Evolutionary conservation across 108 stramenopile genomes (phyloP), one percentile per base, ranked within the genome.

Genomic region (Asterionellopsis glacialis): DNA sequence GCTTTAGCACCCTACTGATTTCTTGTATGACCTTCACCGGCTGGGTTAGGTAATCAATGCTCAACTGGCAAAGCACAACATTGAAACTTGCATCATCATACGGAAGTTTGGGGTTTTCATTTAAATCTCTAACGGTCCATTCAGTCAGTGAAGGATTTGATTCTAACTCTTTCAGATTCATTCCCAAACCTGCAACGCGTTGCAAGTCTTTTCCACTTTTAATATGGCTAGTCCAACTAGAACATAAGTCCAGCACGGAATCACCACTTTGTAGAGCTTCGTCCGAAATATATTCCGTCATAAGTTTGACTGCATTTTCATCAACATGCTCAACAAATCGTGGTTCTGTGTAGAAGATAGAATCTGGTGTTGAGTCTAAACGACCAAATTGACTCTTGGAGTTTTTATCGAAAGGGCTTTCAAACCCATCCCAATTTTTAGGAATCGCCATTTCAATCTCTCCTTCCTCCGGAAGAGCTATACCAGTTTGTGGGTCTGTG

Each of bases 41-140:
- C 55, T 77, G 64, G 23, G 77, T 87, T 40, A 97, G 63, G 61
- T 97, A 97, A 64, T 97, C 96, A 48, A 97, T 93, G 58, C 84
- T 87, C 28, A 97, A 80, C 48, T 96, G 95, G 55, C 89, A 89
- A 56, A 95, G 67, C 1, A 97, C 86, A 0, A 85, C 78, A 63
- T 94, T 93, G 62, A 97, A 97, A 42, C 67, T 68, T 24, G 63
- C 64, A 57, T 87, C 84, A 16, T 74, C 73, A 57, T 88, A 97
- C 11, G 94, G 94, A 0, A 97, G 74, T 33, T 61, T 77, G 3
- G 93, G 77, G 18, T 91, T 70, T 13, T 53, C 33, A 71, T 91
- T 92, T 65, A 92, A 69, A 74, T 92, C 91, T 62, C 76, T 61
- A 3, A 92, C 83, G 13, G 73, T 72, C 67, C 70, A 87, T 44